Conservation (phyloP, 2,329 filamentous ascomycete genomes). For the Trichoderma sp. region DNA sequence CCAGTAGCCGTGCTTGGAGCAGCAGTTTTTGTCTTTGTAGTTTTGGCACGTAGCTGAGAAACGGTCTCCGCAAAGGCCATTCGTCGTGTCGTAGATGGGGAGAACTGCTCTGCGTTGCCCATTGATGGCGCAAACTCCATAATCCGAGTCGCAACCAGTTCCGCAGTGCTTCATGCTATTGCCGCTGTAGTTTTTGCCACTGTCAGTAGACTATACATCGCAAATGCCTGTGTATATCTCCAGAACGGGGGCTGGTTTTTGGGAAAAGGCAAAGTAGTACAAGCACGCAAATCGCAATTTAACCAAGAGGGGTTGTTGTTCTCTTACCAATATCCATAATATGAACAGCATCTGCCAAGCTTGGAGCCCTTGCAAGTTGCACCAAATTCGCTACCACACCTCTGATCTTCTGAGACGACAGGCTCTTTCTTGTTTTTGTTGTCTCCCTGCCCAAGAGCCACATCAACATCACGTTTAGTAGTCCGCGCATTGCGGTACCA, state of each 20-base stretch:
- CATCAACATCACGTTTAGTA: slow-evolving; percentile 24
- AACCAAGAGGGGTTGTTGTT: neutral
- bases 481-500: slow-evolving; percentile 51
- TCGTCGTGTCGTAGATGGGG: slow-evolving; percentile 32
- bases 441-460: slow-evolving; percentile 3
- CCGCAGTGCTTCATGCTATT: slow-evolving; percentile 39
- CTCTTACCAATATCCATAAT: slow-evolving; percentile 44
- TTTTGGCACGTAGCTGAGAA: slow-evolving; percentile 38
- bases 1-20: slow-evolving; percentile 42
- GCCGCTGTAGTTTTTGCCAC: slow-evolving; percentile 32
- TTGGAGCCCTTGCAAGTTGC: slow-evolving; percentile 42
- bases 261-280: neutral
- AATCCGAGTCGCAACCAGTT: slow-evolving; percentile 42
- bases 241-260: neutral
- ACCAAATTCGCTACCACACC: slow-evolving; percentile 40
- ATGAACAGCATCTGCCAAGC: slow-evolving; percentile 45
- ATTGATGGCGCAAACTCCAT: slow-evolving; percentile 38
- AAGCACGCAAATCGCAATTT: neutral
- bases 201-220: neutral
- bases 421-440: neutral
- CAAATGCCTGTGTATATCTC: neutral
- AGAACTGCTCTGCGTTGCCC: slow-evolving; percentile 30
- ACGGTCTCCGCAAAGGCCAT: slow-evolving; percentile 40
- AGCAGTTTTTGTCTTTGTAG: slow-evolving; percentile 40
- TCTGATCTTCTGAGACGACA: slow-evolving; percentile 39